Conservation (phyloP, 2,329 filamentous ascomycete species). For the Claviceps monticola region DNA sequence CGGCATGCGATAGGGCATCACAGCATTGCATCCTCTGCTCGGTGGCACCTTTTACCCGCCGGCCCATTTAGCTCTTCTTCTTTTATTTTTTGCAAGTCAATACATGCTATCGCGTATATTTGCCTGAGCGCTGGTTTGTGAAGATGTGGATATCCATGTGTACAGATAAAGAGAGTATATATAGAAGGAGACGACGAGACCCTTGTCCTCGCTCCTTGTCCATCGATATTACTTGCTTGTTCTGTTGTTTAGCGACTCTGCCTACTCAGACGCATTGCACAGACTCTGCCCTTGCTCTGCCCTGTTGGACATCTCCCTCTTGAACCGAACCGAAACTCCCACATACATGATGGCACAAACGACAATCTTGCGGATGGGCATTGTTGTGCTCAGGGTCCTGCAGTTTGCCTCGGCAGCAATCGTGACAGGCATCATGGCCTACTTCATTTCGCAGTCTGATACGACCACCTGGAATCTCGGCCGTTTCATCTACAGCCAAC, state of each 20-base stretch:
- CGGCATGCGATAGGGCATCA: neutral
- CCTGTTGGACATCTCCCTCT: neutral
- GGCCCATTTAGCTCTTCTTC: neutral
- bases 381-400: conserved; percentile 11
- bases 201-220: neutral
- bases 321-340: neutral
- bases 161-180: neutral
- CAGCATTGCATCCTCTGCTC: neutral
- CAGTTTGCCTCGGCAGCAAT: conserved; percentile 50
- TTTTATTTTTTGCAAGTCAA: neutral
- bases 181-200: neutral
- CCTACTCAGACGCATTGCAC: neutral
- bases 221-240: neutral
- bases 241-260: neutral
- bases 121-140: neutral
- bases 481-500: conserved; percentile 56
- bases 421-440: conserved; percentile 48
- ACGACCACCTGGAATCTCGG: conserved; percentile 32
- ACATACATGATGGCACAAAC: neutral
- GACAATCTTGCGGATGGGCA: conserved; percentile 8
- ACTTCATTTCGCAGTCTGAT: conserved; percentile 37
- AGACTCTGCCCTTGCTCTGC: neutral
- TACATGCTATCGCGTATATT: neutral
- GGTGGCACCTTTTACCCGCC: neutral
- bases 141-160: neutral